Evolutionary conservation across 768 basidiomycete species (phyloP), one percentile per base, ranked within the genome.

Genomic region (Austroboletus eburneus): DNA sequence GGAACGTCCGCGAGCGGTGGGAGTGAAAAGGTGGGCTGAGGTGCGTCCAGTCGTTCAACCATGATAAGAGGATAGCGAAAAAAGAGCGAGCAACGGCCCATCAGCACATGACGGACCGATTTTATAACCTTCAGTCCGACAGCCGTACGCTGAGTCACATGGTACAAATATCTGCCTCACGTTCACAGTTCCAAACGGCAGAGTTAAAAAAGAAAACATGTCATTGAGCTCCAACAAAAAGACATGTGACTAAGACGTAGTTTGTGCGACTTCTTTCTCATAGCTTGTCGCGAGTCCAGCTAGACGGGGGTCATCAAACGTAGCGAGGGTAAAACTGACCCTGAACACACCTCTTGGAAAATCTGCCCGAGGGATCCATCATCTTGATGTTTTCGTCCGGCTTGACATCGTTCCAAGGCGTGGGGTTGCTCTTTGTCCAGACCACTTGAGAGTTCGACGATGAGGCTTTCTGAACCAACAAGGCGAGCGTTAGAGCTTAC

Each of bases 381-480:
- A 91, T 36, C 69, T 91, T 91, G 43, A 77, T 87, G 54, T 79
- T 79, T 67, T 92, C 81, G 59, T 84, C 74, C 32, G 76, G 81
- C 63, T 87, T 75, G 62, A 92, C 77, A 46, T 79, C 75, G 69
- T 89, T 88, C 87, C 88, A 93, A n/a, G 91, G 91, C 18, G 82
- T 83, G 29, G 90, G 90, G 75, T 94, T 93, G 64, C 60, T 64
- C 65, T 70, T 77, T 57, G 80, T 75, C 81, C 81, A 83, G 47
- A 81, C 64, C 45, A 81, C 79, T 80, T 46, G 34, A 18, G 27
- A 12, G 17, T 33, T 33, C 2, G n/a, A 23, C 5, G 27, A 43
- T 58, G 36, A 50, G 48, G 29, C n/a, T n/a, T n/a, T 17, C 14
- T 13, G 39, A 20, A 38, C 12, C 12, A 4, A 32, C 24, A 2